These are phyloP conservation scores for Niebla homalea DNA, from an alignment of 495 filamentous ascomycete species.

Conservation along the genomic window DNA sequence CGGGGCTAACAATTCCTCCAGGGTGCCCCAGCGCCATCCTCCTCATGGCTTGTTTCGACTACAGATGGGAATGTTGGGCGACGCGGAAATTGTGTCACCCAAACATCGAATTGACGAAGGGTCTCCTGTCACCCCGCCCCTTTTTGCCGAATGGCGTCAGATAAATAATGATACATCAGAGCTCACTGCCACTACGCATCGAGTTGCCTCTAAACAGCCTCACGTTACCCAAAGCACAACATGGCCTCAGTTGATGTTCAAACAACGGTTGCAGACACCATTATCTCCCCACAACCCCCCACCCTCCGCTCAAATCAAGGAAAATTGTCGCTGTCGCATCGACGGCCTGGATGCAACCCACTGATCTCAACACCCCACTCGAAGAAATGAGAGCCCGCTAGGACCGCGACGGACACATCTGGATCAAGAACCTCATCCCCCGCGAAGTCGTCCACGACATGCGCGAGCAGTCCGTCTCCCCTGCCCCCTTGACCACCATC, in stretches of 20 bases:
- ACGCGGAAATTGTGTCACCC: no score
- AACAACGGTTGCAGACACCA: neutral
- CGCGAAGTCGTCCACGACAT: conserved; percentile 40
- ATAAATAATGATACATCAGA: no score
- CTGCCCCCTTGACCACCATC: no score
- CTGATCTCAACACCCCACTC: conserved; percentile 4
- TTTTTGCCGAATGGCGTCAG: no score
- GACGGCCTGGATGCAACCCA: conserved; percentile 1
- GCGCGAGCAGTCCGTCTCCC: conserved; percentile 40
- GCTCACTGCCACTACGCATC: no score
- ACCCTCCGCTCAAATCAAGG: neutral
- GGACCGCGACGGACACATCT: conserved; percentile 43
- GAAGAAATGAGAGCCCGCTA: conserved; percentile 38
- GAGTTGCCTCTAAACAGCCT: neutral
- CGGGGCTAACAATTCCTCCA: no score
- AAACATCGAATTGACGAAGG: no score
- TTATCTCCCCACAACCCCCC: neutral
- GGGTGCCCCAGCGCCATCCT: no score
- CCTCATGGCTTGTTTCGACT: no score
- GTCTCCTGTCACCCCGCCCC: no score
- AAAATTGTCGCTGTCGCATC: neutral
- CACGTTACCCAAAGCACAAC: neutral
- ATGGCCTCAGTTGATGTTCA: neutral
- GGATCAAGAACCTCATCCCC: conserved; percentile 45
- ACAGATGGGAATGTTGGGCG: no score